Evolutionary conservation across 2,329 filamentous ascomycete species (phyloP).

Genomic region (Ceratocystis alfenasii): DNA sequence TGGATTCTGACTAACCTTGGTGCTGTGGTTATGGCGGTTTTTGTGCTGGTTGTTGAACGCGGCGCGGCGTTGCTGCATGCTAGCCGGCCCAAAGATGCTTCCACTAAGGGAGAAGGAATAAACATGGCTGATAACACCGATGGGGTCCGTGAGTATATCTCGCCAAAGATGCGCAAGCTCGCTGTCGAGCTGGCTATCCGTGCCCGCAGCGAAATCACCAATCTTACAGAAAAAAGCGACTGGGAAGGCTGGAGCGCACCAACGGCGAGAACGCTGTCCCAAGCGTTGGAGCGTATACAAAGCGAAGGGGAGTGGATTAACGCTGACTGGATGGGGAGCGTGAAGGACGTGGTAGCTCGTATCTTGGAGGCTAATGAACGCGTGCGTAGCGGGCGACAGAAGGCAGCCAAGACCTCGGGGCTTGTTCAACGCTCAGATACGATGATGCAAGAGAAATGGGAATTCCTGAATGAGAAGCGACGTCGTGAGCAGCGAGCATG

Average conservation of each 20-base stretch:
- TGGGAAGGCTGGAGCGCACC: conserved; percentile 42
- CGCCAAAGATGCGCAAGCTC: conserved; percentile 30
- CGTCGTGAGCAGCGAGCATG: conserved; percentile 50
- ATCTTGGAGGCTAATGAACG: conserved; percentile 25
- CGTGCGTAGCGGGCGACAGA: conserved; percentile 29
- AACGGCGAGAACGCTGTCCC: conserved; percentile 44
- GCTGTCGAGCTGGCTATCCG: conserved; percentile 35
- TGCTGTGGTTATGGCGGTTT: conserved; percentile 47
- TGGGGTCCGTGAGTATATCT: conserved; percentile 27
- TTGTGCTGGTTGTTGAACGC: conserved; percentile 39
- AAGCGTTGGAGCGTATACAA: conserved; percentile 31
- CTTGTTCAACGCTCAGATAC: conserved; percentile 45
- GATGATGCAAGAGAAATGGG: conserved; percentile 65
- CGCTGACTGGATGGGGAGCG: conserved; percentile 51
- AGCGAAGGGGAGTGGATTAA: conserved; percentile 40
- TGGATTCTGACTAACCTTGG: conserved; percentile 40
- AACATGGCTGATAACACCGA: conserved; percentile 31
- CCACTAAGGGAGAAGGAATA: conserved; percentile 27
- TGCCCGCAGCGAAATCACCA: conserved; percentile 34
- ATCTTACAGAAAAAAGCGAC: conserved; percentile 36
- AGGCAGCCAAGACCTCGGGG: conserved; percentile 27
- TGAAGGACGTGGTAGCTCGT: conserved; percentile 40
- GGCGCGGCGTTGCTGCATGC: conserved; percentile 32
- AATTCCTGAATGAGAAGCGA: conserved; percentile 55
- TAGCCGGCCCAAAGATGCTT: conserved; percentile 28